These are phyloP conservation scores for Thuidium tamariscinum DNA, from an alignment of 225 moss, liverwort and hornwort genomes.

Conservation along the genomic window DNA sequence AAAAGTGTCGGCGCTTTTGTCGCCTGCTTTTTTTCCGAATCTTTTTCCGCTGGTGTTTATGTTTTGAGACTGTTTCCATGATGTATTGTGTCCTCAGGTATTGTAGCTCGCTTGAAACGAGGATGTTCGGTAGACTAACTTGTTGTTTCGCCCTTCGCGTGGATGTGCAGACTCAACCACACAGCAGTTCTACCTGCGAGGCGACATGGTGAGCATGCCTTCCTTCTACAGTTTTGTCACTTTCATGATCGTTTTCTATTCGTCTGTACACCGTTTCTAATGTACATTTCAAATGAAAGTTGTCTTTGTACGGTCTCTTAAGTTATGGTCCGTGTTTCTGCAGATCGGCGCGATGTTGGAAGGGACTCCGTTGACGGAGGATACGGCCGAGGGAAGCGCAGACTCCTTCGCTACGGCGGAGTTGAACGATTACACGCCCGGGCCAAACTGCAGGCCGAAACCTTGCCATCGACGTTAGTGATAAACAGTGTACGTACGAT, in stretches of 20 bases:
- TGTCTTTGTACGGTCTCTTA: no score
- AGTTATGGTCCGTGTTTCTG: background rate
- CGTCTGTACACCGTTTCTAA: accelerated
- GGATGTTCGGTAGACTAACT: background rate
- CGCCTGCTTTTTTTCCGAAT: background rate
- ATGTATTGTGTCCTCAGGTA: background rate
- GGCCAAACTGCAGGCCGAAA: background rate
- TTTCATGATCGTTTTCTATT: no score
- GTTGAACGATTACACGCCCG: background rate
- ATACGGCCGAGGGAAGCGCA: background rate
- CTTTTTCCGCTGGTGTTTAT: background rate
- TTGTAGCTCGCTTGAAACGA: no score
- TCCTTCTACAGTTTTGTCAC: no score
- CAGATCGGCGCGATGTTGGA: background rate
- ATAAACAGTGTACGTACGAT: background rate
- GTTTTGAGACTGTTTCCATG: no score
- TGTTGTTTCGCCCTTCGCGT: background rate
- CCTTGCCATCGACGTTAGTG: background rate
- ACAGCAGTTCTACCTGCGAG: background rate
- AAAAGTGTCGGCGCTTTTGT: background rate
- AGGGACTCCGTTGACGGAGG: background rate
- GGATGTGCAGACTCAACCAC: background rate
- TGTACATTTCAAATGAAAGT: no score
- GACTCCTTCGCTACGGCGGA: background rate
- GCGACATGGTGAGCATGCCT: background rate